phyloP scores from a whole-genome alignment of 495 filamentous ascomycete species.

The Talaromyces trachyspermus region DNA sequence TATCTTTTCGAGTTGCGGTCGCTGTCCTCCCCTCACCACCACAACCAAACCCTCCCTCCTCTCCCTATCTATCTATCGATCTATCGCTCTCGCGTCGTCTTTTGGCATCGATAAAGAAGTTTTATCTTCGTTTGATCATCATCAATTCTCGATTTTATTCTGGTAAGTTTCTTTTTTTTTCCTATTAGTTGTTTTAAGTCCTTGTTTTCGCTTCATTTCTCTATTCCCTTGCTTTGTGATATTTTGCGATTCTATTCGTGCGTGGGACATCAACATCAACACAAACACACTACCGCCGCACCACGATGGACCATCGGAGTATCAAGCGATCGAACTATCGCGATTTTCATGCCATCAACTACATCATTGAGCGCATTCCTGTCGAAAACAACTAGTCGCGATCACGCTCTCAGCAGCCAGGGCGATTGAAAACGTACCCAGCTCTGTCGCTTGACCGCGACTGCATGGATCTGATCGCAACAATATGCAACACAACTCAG shows the following conservation, averaged over 20 bases:
- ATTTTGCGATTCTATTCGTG: not conserved
- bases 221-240: not conserved
- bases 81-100: conserved; percentile 6
- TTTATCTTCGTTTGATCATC: not conserved
- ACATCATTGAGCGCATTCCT: too few relatives aligned
- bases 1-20: conserved; percentile 23
- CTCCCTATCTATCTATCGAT: too few relatives aligned
- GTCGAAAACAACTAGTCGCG: too few relatives aligned
- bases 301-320: too few relatives aligned
- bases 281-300: too few relatives aligned
- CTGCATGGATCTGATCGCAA: not conserved
- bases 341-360: too few relatives aligned
- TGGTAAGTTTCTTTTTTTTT: conserved; percentile 5
- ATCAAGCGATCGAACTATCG: too few relatives aligned
- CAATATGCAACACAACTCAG: not conserved
- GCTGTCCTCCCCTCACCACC: not conserved
- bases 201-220: not conserved
- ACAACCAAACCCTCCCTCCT: too few relatives aligned
- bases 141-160: conserved; percentile 4
- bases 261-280: too few relatives aligned
- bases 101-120: conserved; percentile 7
- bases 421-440: not conserved
- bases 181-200: not conserved
- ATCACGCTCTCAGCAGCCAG: too few relatives aligned
- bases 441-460: not conserved